phyloP scores from a whole-genome alignment of 352 stramenopile species.

The Elongisporangium undulatum region DNA sequence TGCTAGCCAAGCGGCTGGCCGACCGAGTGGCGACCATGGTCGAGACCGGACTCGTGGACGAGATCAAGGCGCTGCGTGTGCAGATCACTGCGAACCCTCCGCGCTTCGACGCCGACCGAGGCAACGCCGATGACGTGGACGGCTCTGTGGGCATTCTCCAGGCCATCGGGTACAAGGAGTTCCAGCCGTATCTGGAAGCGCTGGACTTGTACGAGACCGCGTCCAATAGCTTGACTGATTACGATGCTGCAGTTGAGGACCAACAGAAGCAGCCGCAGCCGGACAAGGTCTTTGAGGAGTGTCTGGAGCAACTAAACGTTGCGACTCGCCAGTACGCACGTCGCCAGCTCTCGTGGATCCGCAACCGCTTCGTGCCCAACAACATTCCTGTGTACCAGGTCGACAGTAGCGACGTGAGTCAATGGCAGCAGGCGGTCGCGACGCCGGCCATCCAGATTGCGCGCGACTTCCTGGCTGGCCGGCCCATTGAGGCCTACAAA shows the following conservation, averaged over 20 bases:
- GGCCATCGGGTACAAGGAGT: conserved; percentile 91
- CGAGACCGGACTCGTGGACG: conserved; percentile 61
- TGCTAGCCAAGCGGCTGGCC: conserved; percentile 58
- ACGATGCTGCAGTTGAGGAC: not conserved
- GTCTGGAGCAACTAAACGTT: conserved; percentile 74
- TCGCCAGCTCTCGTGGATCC: conserved; percentile 86
- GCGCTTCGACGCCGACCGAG: conserved; percentile 10
- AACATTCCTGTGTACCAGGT: conserved; percentile 85
- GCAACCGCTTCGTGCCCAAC: conserved; percentile 79
- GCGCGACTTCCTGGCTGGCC: conserved; percentile 36
- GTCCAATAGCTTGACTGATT: not conserved
- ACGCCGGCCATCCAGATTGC: conserved; percentile 64
- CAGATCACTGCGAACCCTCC: conserved; percentile 48
- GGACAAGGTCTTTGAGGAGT: conserved; percentile 42
- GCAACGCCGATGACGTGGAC: conserved; percentile 23
- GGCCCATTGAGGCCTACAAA: conserved; percentile 21
- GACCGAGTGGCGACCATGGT: conserved; percentile 83
- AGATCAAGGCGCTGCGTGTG: conserved; percentile 57
- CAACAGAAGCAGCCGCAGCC: conserved; percentile 24
- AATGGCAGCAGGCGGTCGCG: conserved; percentile 54
- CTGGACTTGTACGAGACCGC: conserved; percentile 27
- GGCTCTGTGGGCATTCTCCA: conserved; percentile 76
- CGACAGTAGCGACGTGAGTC: conserved; percentile 67
- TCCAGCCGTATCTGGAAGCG: conserved; percentile 76
- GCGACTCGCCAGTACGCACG: conserved; percentile 84